These are phyloP conservation scores for Pugionium dolabratum DNA, from an alignment of 345 rosid species.

Conservation along the genomic window DNA sequence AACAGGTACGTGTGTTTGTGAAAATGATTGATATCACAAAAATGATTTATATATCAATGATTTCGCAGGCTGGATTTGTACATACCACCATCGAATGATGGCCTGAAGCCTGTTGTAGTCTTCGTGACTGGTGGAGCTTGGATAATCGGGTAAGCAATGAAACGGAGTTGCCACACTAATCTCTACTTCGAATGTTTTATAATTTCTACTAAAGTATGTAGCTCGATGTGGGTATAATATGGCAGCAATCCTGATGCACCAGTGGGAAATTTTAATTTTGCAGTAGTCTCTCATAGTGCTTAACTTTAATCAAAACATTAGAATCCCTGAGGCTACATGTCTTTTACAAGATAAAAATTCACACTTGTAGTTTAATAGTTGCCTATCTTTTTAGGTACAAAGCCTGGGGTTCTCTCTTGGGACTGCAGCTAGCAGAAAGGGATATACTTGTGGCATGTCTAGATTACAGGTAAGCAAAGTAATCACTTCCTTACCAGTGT, in stretches of 20 bases:
- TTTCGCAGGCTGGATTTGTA: conserved; percentile 76
- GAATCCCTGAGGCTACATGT: conserved; percentile 6
- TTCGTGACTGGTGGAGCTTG: conserved; percentile 98
- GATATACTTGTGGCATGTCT: conserved; percentile 91
- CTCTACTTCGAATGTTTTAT: not conserved
- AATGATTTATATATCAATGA: conserved; percentile 6
- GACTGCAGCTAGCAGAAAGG: conserved; percentile 89
- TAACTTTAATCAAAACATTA: no score
- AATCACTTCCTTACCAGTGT: not conserved
- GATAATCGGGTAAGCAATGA: conserved; percentile 79
- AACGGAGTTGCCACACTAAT: conserved; percentile 12
- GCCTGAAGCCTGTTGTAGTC: conserved; percentile 85
- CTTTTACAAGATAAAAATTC: conserved; percentile 19
- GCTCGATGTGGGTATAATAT: not conserved
- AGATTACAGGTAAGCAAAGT: conserved; percentile 72
- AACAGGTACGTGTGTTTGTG: conserved; percentile 56
- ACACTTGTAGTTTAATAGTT: conserved; percentile 31
- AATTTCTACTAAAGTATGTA: not conserved
- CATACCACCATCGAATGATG: conserved; percentile 63
- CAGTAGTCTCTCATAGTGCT: no score
- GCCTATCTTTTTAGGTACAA: conserved; percentile 58
- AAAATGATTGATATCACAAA: not conserved
- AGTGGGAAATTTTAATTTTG: no score
- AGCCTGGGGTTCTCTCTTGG: conserved; percentile 99
- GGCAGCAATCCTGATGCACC: not conserved